These are phyloP conservation scores for Ophiocordyceps robertsii DNA, from an alignment of 2,329 filamentous ascomycete species.

Conservation along the genomic window DNA sequence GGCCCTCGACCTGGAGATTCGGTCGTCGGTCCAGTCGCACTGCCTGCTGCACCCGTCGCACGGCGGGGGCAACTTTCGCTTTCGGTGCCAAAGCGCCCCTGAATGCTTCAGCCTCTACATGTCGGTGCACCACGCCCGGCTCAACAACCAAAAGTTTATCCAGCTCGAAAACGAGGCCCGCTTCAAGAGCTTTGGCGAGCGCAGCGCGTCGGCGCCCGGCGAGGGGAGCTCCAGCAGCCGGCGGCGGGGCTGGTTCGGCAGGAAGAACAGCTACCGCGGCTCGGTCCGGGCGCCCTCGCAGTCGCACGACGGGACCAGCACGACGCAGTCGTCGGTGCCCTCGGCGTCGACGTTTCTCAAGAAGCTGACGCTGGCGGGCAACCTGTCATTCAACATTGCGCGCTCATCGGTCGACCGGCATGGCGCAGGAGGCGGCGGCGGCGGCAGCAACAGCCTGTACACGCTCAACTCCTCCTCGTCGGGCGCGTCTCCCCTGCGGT, in stretches of 20 bases:
- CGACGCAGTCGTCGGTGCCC: conserved; percentile 41
- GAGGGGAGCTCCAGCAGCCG: conserved; percentile 32
- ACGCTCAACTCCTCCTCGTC: conserved; percentile 40
- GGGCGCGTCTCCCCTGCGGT: conserved; percentile 35
- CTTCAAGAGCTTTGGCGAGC: conserved; percentile 59
- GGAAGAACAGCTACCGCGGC: conserved; percentile 51
- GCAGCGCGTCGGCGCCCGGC: conserved; percentile 32
- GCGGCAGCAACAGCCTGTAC: conserved; percentile 47
- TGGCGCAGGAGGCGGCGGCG: conserved; percentile 33
- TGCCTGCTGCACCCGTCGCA: conserved; percentile 53
- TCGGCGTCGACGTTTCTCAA: conserved; percentile 73
- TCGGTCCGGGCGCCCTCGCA: conserved; percentile 47
- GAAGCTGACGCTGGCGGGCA: conserved; percentile 57
- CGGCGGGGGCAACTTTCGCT: conserved; percentile 68
- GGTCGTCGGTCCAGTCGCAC: conserved; percentile 64
- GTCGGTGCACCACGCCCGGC: conserved; percentile 75
- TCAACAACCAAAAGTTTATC: conserved; percentile 85
- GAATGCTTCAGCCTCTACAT: conserved; percentile 77
- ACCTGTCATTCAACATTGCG: conserved; percentile 66
- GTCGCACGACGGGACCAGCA: conserved; percentile 64
- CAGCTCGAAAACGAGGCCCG: conserved; percentile 51
- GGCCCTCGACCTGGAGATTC: conserved; percentile 84
- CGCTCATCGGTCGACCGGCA: conserved; percentile 58
- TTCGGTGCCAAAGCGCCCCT: conserved; percentile 62
- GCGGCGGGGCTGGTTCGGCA: conserved; percentile 44